phyloP scores from a whole-genome alignment of 2,329 filamentous ascomycete species.

The Nothomitra cinnamomea region DNA sequence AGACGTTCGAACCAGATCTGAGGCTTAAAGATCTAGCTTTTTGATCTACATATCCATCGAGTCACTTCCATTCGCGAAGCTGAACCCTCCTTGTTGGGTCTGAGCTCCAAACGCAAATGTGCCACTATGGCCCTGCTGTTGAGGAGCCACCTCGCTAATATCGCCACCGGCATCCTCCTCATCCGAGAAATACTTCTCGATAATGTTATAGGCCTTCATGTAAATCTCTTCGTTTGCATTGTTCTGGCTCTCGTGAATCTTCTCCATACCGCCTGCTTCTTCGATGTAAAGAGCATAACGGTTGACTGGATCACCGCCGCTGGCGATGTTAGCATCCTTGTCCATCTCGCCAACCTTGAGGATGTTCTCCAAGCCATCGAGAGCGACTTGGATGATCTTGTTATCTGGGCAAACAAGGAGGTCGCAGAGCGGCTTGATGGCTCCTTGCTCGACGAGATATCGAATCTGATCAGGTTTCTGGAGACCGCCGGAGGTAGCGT shows the following conservation, averaged over 20 bases:
- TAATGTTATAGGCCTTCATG: constrained; percentile 99
- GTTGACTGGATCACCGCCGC: constrained; percentile 65
- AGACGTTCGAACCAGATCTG: too few species aligned
- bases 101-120: constrained; percentile 60
- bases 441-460: constrained; percentile 82
- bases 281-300: constrained; percentile 96
- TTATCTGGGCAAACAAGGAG: constrained; percentile 93
- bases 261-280: constrained; percentile 98
- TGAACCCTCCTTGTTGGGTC: constrained; percentile 69
- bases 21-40: too few species aligned
- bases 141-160: constrained; percentile 64
- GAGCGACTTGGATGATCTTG: constrained; percentile 98
- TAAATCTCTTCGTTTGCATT: constrained; percentile 99
- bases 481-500: constrained; percentile 89
- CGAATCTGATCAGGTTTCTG: constrained; percentile 98
- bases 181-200: constrained; percentile 99
- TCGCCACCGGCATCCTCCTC: constrained; percentile 70
- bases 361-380: constrained; percentile 97
- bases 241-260: constrained; percentile 99
- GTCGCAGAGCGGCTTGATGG: constrained; percentile 94
- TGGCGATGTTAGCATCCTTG: constrained; percentile 70
- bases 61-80: constrained; percentile 67
- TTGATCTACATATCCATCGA: constrained; percentile 47
- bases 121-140: constrained; percentile 47
- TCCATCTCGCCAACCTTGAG: constrained; percentile 98